Evolutionary conservation across 139 green algal species (phyloP), one percentile per base, ranked within the genome.

Genomic region (Spirogloea muscicola): DNA sequence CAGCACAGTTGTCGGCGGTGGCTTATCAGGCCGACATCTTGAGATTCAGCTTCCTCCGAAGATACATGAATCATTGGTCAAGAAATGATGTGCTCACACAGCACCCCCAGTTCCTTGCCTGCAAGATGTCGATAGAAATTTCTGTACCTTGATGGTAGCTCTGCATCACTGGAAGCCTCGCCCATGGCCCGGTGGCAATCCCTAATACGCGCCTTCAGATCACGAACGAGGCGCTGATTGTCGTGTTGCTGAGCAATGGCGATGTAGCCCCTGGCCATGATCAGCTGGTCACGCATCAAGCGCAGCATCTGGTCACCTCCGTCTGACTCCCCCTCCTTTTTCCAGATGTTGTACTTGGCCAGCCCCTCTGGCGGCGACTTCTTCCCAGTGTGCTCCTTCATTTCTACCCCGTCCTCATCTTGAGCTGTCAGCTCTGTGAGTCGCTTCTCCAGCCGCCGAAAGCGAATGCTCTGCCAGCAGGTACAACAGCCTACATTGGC

Each of bases 281-380:
- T 80, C 48, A 63, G 31, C 34, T 80, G 72, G 34, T 80, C 72
- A 13, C 41, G 18, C 40, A 80, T 80, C 42, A 80, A 25, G 18
- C 63, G 38, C 33, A 80, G n/a, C 52, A 80, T 39, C 18, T 77
- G 65, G 31, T 80, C 72, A 10, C 39, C 18, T 38, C 38, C 38
- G 25, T 65, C 65, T 3, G 41, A n/a, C 3, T n/a, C 13, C 1
- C 66, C 65, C 16, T 74, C 65, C 38, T 39, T 68, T 21, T 36
- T n/a, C 65, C 65, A 74, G 3, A 74, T 27, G 52, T 46, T 74
- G 42, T 74, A 74, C 40, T 74, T 74, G 33, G 29, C 37, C 55
- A 64, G 36, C 27, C 43, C 43, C 43, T 65, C 25, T 5, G 25
- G 16, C 25, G 25, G 33, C 25, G 25, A 21, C 57, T 34, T 18